Conservation (phyloP, 2,329 filamentous ascomycete species). For the Pseudogymnoascus sp. region DNA sequence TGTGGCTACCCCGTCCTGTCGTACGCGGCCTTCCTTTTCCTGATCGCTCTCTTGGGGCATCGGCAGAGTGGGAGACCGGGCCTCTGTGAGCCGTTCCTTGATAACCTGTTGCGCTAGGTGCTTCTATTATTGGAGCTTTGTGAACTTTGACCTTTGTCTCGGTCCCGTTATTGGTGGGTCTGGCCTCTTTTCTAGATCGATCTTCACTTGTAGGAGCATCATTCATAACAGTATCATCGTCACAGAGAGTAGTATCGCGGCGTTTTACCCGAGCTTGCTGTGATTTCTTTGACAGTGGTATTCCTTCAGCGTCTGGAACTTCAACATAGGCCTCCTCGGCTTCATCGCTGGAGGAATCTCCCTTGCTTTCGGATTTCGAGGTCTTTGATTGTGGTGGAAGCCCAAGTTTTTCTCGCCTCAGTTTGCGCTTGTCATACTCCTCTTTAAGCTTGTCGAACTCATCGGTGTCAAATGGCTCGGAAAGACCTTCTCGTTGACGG, state of each 20-base stretch:
- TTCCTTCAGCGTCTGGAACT: conserved; percentile 15
- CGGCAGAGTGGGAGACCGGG: not conserved
- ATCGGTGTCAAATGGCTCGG: conserved; percentile 22
- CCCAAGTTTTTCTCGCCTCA: not conserved
- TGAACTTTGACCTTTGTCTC: not conserved
- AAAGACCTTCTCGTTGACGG: conserved; percentile 18
- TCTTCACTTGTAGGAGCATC: not conserved
- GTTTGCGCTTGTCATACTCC: conserved; percentile 17
- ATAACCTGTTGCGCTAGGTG: conserved; percentile 23
- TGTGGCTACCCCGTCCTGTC: not conserved
- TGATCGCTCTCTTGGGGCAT: not conserved
- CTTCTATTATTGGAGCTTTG: conserved; percentile 5
- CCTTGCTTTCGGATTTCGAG: conserved; percentile 18
- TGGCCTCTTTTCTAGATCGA: not conserved
- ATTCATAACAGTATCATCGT: not conserved
- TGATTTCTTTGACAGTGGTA: conserved; percentile 15
- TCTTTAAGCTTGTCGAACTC: conserved; percentile 16
- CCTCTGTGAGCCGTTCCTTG: conserved; percentile 24
- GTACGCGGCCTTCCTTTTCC: not conserved
- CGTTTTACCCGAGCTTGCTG: not conserved
- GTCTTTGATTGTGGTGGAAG: not conserved
- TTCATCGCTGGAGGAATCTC: conserved; percentile 26
- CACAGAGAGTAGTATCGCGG: not conserved
- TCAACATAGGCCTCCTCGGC: conserved; percentile 20
- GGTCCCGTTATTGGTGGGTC: not conserved